Base-by-base conservation (phyloP, 2,329 filamentous ascomycete species). In the Macroventuria anomochaeta region DNA sequence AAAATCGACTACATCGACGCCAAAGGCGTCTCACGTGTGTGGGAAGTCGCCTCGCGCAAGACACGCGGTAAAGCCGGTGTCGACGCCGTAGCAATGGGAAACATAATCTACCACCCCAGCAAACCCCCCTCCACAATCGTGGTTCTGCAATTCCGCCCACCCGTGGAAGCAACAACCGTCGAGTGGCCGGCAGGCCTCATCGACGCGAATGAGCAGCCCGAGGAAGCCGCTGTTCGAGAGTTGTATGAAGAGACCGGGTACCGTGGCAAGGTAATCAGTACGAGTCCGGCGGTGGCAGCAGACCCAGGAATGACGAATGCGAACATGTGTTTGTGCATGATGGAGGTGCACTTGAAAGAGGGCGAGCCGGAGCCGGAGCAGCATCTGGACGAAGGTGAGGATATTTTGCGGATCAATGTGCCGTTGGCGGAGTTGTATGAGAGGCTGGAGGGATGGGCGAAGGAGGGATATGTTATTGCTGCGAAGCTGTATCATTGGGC, bases 1-100 rank as follows among this genome's bases (percentile, higher is more conserved):
- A 75, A 72, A 58, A 70, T 67, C 3, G 73, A 69, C 38, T 91
- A 90, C 71, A 76, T 77, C 56, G 88, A 90, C 66, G 81, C 84
- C 36, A 79, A 80, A 28, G 84, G 83, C 62, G 75, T 75, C 10
- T 69, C 74, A 0, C 81, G 88, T 43, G 83, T 81, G 33, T 91
- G 88, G 88, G 88, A 91, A 70, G 86, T 86, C 1, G 87, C 87
- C 5, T 85, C 88, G 69, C 83, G 88, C 18, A 81, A 79, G 18
- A 90, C 87, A 0, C 79, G 80, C 44, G 81, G 83, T 28, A 84
- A 88, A 46, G 43, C 60, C 0, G 64, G 64, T 34, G 42, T 67
- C 43, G 88, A 91, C 66, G 88, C 86, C 46, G 88, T 91, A 13
- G 87, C 87, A 51, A 90, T 91, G 59, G 80, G 90, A 15, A 88